These are phyloP conservation scores for Salvia miltiorrhiza DNA, from an alignment of 257 asterid genomes.

Conservation along the genomic window DNA sequence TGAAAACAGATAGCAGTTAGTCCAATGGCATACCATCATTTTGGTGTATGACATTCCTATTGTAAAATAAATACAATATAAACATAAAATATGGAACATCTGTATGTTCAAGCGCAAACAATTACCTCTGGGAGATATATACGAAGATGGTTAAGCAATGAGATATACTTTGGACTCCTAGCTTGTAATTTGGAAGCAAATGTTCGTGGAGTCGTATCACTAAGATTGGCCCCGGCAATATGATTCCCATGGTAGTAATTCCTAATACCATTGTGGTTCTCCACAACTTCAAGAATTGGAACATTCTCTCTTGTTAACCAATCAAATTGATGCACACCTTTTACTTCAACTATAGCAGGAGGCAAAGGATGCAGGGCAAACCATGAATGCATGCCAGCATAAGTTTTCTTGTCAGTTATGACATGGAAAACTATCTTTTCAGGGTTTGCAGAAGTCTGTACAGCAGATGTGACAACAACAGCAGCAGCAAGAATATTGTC, in stretches of 20 bases:
- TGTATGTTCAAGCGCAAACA: constrained; percentile 1
- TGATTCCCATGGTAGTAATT: constrained; percentile 97
- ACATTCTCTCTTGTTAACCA: constrained; percentile 97
- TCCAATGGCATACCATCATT: not conserved
- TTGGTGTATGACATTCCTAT: not conserved
- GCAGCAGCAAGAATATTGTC: constrained; percentile 97
- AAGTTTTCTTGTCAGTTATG: constrained; percentile 98
- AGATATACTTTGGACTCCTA: constrained; percentile 91
- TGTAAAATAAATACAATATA: not conserved
- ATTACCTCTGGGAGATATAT: constrained; percentile 97
- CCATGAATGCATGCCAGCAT: constrained; percentile 99
- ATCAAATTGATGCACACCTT: constrained; percentile 98
- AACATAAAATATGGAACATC: not conserved
- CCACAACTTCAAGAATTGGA: constrained; percentile 96
- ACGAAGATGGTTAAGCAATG: constrained; percentile 95
- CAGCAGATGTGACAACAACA: constrained; percentile 81
- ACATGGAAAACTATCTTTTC: constrained; percentile 88
- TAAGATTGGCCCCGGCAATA: constrained; percentile 78
- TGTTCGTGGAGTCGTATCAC: constrained; percentile 74
- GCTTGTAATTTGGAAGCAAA: constrained; percentile 97
- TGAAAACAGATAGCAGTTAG: constrained; percentile 10
- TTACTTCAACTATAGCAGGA: constrained; percentile 93
- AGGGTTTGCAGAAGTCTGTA: constrained; percentile 69
- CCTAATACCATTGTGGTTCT: constrained; percentile 75
- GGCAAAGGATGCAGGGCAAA: constrained; percentile 78